Evolutionary conservation across 2,329 filamentous ascomycete genomes (phyloP), one percentile per base, ranked within the genome.

Genomic region (Claviceps pazoutovae): DNA sequence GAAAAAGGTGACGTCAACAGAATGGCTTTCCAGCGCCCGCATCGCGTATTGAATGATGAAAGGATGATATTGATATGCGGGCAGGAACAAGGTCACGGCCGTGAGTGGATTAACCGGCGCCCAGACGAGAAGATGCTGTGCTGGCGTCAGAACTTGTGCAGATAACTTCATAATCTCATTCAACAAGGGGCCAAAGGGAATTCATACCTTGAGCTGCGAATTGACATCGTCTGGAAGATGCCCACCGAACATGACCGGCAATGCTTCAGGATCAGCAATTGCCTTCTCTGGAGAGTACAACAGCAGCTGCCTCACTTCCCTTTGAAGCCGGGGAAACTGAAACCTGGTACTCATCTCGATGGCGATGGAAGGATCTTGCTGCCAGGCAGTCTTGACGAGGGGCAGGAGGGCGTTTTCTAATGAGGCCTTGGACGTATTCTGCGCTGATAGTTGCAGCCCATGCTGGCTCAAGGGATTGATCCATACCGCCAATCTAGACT

Each of bases 1-100:
- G 69, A 97, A 98, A 74, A 99, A 98, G 0, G 91, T 95, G 19
- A 97, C 83, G 64, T 97, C 93, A n/a, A 96, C 84, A 0, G 89
- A 84, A 62, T 98, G 93, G 59, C 86, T 90, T 64, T 98, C 93
- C 47, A 99, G 69, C 3, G 93, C 88, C 60, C 90, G 82, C 83
- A 98, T 95, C 1, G 93, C 93, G 66, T 97, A 98, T 66, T 99
- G 94, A 41, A 97, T 80, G 50, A 98, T 77, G 68, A 90, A 94
- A 0, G 94, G 87, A 62, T 99, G 85, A 61, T 95, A 91, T 42
- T 83, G 82, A 66, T 94, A 98, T 1, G 84, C 82, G 0, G 94
- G 94, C 58, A 95, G 66, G 71, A 98, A 97, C 68, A 94, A 89
- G 0, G 89, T 95, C 6, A 94, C 84, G 0, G 94, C 90, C 9